Percentiles rank a stretch among this genome's conserved stretches.
Evolutionary conservation across 768 basidiomycete genomes (phyloP).

Genomic region (Rhizopogon roseolus): DNA sequence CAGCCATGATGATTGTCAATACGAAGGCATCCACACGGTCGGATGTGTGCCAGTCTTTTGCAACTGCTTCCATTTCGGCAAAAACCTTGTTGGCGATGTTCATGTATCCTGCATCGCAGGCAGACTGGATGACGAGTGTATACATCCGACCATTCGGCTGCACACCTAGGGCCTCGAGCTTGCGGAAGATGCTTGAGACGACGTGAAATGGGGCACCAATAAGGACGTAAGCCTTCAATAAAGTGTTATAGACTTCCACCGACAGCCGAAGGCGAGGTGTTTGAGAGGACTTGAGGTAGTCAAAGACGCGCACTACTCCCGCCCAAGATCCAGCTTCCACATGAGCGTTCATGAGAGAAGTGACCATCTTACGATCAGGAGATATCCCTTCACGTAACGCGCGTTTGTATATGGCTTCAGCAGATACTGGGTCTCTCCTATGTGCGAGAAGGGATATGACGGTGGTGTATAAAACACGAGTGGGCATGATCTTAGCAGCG

Average conservation of each 20-base stretch:
- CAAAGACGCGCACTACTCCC: conserved; percentile 67
- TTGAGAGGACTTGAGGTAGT: conserved; percentile 43
- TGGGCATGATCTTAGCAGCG: conserved; percentile 39
- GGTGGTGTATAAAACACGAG: conserved; percentile 54
- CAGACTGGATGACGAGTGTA: conserved; percentile 72
- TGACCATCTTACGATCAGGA: conserved; percentile 63
- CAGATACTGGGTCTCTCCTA: conserved; percentile 56
- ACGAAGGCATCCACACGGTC: conserved; percentile 51
- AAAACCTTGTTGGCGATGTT: conserved; percentile 62
- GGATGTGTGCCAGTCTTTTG: conserved; percentile 27
- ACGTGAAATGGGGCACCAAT: conserved; percentile 71
- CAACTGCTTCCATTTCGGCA: conserved; percentile 55
- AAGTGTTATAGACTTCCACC: conserved; percentile 67
- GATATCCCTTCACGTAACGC: conserved; percentile 57
- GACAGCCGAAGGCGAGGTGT: conserved; percentile 36
- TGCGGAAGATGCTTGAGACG: conserved; percentile 58
- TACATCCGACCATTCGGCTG: conserved; percentile 64
- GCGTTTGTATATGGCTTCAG: conserved; percentile 61
- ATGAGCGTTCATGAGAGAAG: conserved; percentile 76
- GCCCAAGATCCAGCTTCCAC: conserved; percentile 78
- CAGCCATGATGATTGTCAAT: conserved; percentile 72
- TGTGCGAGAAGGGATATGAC: conserved; percentile 64
- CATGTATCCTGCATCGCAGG: conserved; percentile 70
- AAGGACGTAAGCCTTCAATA: conserved; percentile 80
- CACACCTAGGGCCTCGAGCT: conserved; percentile 43